Base-by-base conservation (phyloP, 2,329 filamentous ascomycete genomes). In the Xylariales sp. region DNA sequence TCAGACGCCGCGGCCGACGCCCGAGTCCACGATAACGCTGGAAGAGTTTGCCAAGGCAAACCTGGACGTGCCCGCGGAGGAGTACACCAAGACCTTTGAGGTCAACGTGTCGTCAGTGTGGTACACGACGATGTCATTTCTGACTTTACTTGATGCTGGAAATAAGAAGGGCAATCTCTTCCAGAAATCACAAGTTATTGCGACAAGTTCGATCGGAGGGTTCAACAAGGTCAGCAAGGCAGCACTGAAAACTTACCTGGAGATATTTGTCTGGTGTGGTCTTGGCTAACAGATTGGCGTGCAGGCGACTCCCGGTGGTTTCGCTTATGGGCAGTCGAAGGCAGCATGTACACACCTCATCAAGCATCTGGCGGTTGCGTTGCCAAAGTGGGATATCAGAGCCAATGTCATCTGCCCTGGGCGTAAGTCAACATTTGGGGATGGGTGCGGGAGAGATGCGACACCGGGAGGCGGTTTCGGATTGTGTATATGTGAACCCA, bases 241-340 rank as follows among this genome's bases (percentile, higher is more conserved):
- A 11, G 4, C 20, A 23, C 15, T 8, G 24, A 12, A 5, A 8
- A 17, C 6, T 6, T 11, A 5, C 6, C 4, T 5, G 24, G 13
- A 1, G 4, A n/a, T 33, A 4, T n/a, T n/a, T n/a, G n/a, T n/a
- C n/a, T n/a, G 30, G 18, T 13, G 10, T 8, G 16, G 13, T 14
- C 6, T 5, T 19, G 18, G n/a, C 18, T 33, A 20, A 33, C 14
- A 10, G 6, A 5, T n/a, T 21, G 31, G 15, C 19, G 19, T 5
- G 3, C 6, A 35, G 33, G 34, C 24, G 11, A 15, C 23, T 0
- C 82, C 88, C 18, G 83, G 84, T 16, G 86, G 88, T 23, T 90
- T 82, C 60, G 78, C 81, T 0, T 93, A 93, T 57, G 86, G 85
- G 13, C 76, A 85, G 14, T 83, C 78, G 43, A 93, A 93, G 64